Evolutionary conservation across 2,329 filamentous ascomycete species (phyloP).

Genomic region (Rutstroemia sp.): DNA sequence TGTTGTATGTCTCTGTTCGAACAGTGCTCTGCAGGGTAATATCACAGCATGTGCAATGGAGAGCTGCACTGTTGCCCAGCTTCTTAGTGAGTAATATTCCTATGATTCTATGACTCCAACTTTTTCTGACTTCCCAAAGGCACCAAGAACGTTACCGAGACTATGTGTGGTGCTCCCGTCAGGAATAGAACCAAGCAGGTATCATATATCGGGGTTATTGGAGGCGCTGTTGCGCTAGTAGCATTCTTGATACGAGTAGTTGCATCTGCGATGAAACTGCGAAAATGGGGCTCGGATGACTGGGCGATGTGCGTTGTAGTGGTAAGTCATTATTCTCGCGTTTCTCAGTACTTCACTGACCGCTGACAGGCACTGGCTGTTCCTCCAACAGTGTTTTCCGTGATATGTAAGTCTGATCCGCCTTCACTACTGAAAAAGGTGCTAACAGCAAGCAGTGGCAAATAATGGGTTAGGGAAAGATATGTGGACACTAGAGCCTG

Average conservation of each 20-base stretch:
- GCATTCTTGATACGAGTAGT: neutral
- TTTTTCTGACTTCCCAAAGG: neutral
- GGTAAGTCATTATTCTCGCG: neutral
- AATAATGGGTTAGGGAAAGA: conserved; percentile 8
- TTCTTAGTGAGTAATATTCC: neutral
- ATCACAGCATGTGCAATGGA: neutral
- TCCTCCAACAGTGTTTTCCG: neutral
- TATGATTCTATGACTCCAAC: neutral
- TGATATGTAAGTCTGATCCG: neutral
- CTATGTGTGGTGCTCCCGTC: neutral
- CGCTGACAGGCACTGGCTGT: neutral
- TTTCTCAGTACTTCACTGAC: neutral
- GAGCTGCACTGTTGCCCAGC: neutral
- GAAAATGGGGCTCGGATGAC: conserved; percentile 4
- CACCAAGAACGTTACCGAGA: neutral
- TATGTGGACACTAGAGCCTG: conserved; percentile 3
- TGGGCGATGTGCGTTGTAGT: neutral
- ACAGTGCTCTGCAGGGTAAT: neutral
- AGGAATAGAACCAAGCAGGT: neutral
- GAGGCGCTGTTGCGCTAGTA: neutral
- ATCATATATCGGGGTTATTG: neutral
- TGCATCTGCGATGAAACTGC: neutral
- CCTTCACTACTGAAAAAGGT: neutral
- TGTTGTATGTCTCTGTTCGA: neutral
- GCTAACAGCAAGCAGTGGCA: neutral